Evolutionary conservation across 768 basidiomycete species (phyloP), one percentile per base, ranked within the genome.

Genomic region (Phanerodontia chrysosporium): DNA sequence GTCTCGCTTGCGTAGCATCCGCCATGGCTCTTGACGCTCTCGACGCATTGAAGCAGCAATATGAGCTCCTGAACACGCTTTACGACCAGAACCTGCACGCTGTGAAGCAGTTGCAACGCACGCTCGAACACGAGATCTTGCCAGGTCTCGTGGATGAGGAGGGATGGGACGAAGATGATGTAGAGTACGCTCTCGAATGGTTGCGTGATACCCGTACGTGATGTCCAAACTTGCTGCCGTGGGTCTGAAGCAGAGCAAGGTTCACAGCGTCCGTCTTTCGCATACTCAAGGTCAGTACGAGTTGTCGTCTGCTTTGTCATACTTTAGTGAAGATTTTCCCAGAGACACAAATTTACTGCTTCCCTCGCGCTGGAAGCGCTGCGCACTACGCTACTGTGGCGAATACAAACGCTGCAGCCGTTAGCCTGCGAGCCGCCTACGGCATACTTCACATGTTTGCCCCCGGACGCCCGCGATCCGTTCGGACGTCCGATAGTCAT

Each of bases 271-370:
- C 71, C 8, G 61, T 74, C 16, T 74, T 74, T 63, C 67, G 74
- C 36, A 65, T 87, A 57, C 75, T 81, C 51, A 81, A 82, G 73
- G 89, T 87, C 70, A 66, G 55, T 21, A 35, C 55, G 36, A 30
- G 49, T 57, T 49, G 59, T 66, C 42, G 57, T n/a, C n/a, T n/a
- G n/a, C n/a, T n/a, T n/a, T n/a, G n/a, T 42, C 39, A 42, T 12
- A 8, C 4, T 18, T 8, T 8, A 56, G 45, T 32, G 32, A 35
- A 52, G 54, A 29, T 35, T 51, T 49, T 49, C 65, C 30, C 70
- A 91, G 89, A 81, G 85, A 62, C 83, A 89, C 68, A 79, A 82
- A 59, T 90, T 87, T 63, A 84, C 79, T 39, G 75, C 75, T 53
- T 82, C 85, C 0, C 84, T 87, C 61, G 77, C 85, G 21, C 68